phyloP scores from a whole-genome alignment of 306 rosid species.

The Cucurbita argyrosperma region DNA sequence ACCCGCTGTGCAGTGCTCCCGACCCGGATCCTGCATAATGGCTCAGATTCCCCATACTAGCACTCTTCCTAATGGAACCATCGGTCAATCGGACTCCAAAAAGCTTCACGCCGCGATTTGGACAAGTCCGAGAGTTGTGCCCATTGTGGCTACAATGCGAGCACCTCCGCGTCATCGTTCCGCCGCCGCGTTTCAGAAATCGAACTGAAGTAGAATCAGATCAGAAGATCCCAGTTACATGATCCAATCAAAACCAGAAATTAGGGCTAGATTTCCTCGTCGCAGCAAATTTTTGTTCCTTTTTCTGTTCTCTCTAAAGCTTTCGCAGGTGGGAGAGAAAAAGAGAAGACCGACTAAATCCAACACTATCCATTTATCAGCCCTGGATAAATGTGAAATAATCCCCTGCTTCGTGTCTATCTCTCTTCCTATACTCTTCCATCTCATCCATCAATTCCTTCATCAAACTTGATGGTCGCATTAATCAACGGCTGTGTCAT shows the following conservation, averaged over 20 bases:
- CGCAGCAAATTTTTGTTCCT: background rate
- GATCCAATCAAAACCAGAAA: constrained; percentile 14
- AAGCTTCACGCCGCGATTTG: constrained; percentile 86
- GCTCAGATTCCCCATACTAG: constrained; percentile 89
- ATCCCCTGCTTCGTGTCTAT: background rate
- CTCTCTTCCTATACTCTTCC: background rate
- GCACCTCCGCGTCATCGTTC: constrained; percentile 76
- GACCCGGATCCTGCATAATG: constrained; percentile 56
- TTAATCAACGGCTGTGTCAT: background rate
- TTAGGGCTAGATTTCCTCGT: background rate
- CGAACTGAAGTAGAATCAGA: constrained; percentile 4
- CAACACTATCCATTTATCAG: constrained; percentile 8
- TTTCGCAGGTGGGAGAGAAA: constrained; percentile 36
- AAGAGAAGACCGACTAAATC: constrained; percentile 12
- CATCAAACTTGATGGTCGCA: background rate
- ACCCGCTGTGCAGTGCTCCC: constrained; percentile 18
- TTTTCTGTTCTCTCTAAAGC: background rate
- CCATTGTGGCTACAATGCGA: constrained; percentile 99
- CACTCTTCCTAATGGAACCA: constrained; percentile 91
- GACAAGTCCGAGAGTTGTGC: constrained; percentile 92
- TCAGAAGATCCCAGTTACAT: constrained; percentile 24
- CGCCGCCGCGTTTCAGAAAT: background rate
- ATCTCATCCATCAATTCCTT: background rate
- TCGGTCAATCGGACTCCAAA: constrained; percentile 91
- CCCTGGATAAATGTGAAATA: background rate